A percentile compares a stretch with the other conserved stretches of the same genome.
These are phyloP conservation scores for Rhodotorula sp. DNA, from an alignment of 1,284 basidiomycete genomes.

Conservation along the genomic window DNA sequence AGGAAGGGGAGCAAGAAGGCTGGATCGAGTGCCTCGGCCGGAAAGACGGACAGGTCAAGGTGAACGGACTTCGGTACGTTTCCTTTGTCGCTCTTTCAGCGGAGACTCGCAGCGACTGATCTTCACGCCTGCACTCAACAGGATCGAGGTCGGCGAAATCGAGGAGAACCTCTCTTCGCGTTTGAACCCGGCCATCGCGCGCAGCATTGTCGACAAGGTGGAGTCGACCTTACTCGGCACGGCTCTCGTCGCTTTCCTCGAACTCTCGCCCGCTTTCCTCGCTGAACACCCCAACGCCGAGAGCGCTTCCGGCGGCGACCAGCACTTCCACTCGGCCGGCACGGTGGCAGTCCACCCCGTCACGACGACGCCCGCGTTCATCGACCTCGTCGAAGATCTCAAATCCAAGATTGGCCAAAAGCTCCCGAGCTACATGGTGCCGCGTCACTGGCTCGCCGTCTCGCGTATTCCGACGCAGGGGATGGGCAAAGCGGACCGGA, in stretches of 20 bases:
- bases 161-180: slow-evolving; percentile 37
- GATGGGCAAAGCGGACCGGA: slow-evolving; percentile 42
- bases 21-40: slow-evolving; percentile 42
- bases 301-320: not conserved
- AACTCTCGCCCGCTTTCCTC: slow-evolving; percentile 20
- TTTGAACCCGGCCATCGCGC: slow-evolving; percentile 20
- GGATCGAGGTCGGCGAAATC: slow-evolving; percentile 44
- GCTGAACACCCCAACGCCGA: not conserved
- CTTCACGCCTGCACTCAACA: not conserved
- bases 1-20: slow-evolving; percentile 24
- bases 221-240: slow-evolving; percentile 24
- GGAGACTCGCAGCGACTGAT: too few relatives aligned
- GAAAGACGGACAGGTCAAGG: slow-evolving; percentile 43
- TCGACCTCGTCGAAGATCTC: slow-evolving; percentile 18
- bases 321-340: slow-evolving; percentile 6
- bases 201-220: slow-evolving; percentile 42
- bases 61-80: slow-evolving; percentile 39
- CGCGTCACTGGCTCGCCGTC: slow-evolving; percentile 41
- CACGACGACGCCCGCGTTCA: slow-evolving; percentile 2
- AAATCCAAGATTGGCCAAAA: slow-evolving; percentile 24
- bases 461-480: slow-evolving; percentile 39
- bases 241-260: slow-evolving; percentile 38
- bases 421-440: slow-evolving; percentile 40
- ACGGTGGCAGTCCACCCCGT: slow-evolving; percentile 9
- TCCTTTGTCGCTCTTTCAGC: not conserved